Evolutionary conservation across 2,329 filamentous ascomycete species (phyloP).

Genomic region (Dendrostoma leiphaemia): DNA sequence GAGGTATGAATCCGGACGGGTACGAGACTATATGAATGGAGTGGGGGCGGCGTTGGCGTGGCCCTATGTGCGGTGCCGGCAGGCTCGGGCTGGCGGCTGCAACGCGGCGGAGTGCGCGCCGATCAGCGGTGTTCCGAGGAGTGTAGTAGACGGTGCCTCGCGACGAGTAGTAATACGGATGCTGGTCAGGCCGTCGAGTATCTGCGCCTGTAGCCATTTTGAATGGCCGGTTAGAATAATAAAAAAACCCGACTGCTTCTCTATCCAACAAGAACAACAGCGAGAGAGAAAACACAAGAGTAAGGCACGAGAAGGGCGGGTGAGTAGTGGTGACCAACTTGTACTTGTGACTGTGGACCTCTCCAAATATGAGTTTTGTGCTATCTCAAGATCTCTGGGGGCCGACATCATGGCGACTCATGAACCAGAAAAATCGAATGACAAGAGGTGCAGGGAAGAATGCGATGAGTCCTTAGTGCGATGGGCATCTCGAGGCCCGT

Average conservation of each 20-base stretch:
- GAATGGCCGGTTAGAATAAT: no score
- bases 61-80: conserved; percentile 44
- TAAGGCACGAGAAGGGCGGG: background rate
- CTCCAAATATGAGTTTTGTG: conserved; percentile 3
- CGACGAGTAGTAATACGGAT: conserved; percentile 17
- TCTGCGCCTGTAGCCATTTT: conserved; percentile 12
- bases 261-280: no score
- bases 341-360: conserved; percentile 1
- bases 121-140: conserved; percentile 20
- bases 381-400: conserved; percentile 4
- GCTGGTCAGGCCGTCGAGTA: conserved; percentile 6
- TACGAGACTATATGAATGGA: conserved; percentile 55
- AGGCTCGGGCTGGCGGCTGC: conserved; percentile 24
- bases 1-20: conserved; percentile 38
- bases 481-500: background rate
- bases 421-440: background rate
- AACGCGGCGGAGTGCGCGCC: conserved; percentile 21
- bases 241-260: no score
- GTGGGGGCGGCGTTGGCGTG: conserved; percentile 50
- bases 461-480: conserved; percentile 4
- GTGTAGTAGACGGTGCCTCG: conserved; percentile 20
- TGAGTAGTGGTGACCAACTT: conserved; percentile 11
- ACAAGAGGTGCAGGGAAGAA: conserved; percentile 8
- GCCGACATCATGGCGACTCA: conserved; percentile 17
- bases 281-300: background rate